Percentiles rank a stretch among this genome's conserved stretches.
These are phyloP conservation scores for Kwoniella bestiolae DNA, from an alignment of 768 basidiomycete species.

Conservation along the genomic window DNA sequence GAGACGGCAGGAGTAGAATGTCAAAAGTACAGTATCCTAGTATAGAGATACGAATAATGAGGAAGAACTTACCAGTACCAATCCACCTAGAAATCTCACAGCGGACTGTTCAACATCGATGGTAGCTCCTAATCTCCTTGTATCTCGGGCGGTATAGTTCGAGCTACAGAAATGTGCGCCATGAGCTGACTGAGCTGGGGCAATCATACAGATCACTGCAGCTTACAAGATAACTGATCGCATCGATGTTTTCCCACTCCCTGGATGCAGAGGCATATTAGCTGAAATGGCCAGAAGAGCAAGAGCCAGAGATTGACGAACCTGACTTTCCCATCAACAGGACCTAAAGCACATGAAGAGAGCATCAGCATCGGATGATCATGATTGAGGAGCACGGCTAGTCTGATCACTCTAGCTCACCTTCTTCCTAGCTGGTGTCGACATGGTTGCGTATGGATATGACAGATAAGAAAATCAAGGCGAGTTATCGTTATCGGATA, in stretches of 20 bases:
- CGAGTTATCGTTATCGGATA: too few species aligned
- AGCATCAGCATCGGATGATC: too few species aligned
- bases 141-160: constrained; percentile 90
- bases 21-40: too few species aligned
- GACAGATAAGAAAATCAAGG: neutral
- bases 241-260: constrained; percentile 82
- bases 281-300: neutral
- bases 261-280: constrained; percentile 38
- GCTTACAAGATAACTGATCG: constrained; percentile 96
- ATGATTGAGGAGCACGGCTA: too few species aligned
- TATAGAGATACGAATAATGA: too few species aligned
- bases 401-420: constrained; percentile 27
- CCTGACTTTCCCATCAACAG: constrained; percentile 97
- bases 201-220: neutral
- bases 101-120: constrained; percentile 98
- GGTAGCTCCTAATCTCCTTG: constrained; percentile 88
- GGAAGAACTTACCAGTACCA: constrained; percentile 73
- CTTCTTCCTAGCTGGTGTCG: constrained; percentile 37
- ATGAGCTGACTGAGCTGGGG: too few species aligned
- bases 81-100: constrained; percentile 93
- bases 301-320: constrained; percentile 57
- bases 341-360: constrained; percentile 63
- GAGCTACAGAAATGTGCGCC: constrained; percentile 67
- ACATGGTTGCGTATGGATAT: constrained; percentile 21
- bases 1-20: too few species aligned